These are phyloP conservation scores for Cladosporium sp. DNA, from an alignment of 2,329 filamentous ascomycete genomes.

Conservation along the genomic window DNA sequence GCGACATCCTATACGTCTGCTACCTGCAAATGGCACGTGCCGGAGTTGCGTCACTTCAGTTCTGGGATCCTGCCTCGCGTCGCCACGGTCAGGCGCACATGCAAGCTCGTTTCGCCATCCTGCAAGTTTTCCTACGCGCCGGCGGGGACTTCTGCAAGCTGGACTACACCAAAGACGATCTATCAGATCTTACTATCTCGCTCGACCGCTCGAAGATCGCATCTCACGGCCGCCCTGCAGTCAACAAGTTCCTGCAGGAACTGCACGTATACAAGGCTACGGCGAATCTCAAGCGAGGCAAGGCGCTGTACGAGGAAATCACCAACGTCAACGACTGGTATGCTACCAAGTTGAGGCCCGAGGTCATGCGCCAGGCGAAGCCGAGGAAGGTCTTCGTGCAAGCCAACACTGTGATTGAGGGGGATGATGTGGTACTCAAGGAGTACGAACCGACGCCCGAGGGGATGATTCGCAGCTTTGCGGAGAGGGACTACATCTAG, in stretches of 20 bases:
- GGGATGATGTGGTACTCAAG: conserved; percentile 66
- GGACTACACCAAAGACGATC: conserved; percentile 58
- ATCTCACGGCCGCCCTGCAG: conserved; percentile 71
- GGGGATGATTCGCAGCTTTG: conserved; percentile 75
- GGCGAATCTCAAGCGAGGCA: conserved; percentile 73
- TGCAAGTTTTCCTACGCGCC: conserved; percentile 77
- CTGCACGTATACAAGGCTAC: conserved; percentile 89
- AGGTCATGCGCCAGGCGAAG: conserved; percentile 70
- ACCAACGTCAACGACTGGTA: conserved; percentile 82
- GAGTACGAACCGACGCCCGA: conserved; percentile 78
- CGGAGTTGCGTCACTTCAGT: conserved; percentile 81
- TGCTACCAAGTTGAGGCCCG: conserved; percentile 69
- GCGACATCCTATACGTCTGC: conserved; percentile 78
- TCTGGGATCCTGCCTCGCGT: conserved; percentile 81
- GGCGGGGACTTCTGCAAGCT: conserved; percentile 83
- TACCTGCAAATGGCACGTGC: conserved; percentile 93
- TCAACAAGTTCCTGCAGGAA: conserved; percentile 83
- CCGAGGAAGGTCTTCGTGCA: conserved; percentile 91
- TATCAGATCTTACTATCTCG: conserved; percentile 74
- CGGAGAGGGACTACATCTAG: conserved; percentile 32
- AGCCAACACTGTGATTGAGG: conserved; percentile 70
- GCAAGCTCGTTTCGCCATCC: conserved; percentile 83
- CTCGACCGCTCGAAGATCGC: conserved; percentile 84
- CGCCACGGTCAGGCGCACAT: conserved; percentile 56
- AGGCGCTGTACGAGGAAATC: conserved; percentile 74